Evolutionary conservation across 75 land plant genomes (phyloP), one percentile per base, ranked within the genome.

Genomic region (Pinus tabuliformis): DNA sequence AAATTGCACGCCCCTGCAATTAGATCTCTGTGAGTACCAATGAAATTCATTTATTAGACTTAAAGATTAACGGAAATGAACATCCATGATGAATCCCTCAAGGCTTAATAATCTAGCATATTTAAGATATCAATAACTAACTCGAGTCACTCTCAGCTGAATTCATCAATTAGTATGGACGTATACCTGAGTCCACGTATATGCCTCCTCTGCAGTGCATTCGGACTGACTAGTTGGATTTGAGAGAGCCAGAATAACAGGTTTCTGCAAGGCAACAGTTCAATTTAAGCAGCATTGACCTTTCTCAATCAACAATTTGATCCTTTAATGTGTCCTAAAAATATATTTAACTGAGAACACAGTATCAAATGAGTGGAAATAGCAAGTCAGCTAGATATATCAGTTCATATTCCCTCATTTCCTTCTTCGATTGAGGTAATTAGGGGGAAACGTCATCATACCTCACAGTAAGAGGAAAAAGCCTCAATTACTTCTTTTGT

Each of bases 191-290:
- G 78, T 85, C 76, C 86, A 83, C n/a, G 60, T 79, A 63, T 86
- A 86, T 37, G 87, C 87, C 61, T 86, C 80, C 76, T 86, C 86
- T 73, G 86, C 86, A 36, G 87, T 86, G 49, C 87, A 83, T 62
- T 86, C 87, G 36, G 87, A 86, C 52, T 86, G 81, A 54, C 76
- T 79, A 18, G 87, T 86, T 24, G 87, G 86, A 73, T 86, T 86
- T 6, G 87, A 86, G n/a, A 86, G 79, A 42, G 87, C 87, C 74
- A 86, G 54, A 66, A 86, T 79, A 57, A 86, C 68, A 57, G 87
- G 87, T 84, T 76, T 83, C 87, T 86, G 86, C 70, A 78, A 33
- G 42, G 66, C 39, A 3, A 9, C 72, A 68, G 24, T 68, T 42
- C 24, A 42, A 39, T 8, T 65, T 33, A 39, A 68, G 72, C 72